phyloP scores from a whole-genome alignment of 2,329 filamentous ascomycete genomes.

The Cercospora nicotianae region DNA sequence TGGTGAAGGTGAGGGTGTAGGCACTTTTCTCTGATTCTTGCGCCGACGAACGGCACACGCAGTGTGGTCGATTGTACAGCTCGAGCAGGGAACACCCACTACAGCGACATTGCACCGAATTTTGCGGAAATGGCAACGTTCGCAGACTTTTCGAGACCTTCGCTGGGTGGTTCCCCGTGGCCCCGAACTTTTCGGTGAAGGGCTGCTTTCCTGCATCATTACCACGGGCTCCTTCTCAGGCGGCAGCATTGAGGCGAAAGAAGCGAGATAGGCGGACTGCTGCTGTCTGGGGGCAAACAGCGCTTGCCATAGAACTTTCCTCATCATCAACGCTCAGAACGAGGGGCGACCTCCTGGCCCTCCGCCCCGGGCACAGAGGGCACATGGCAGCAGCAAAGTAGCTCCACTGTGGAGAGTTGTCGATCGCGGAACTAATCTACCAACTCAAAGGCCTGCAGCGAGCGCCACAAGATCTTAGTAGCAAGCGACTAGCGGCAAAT shows the following conservation, averaged over 20 bases:
- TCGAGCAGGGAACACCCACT: not conserved
- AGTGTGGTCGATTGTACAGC: not conserved
- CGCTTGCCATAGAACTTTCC: not conserved
- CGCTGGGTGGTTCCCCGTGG: not conserved
- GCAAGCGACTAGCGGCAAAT: not conserved
- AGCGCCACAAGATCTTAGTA: not conserved
- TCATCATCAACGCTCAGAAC: no score
- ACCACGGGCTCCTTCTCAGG: not conserved
- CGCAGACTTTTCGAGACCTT: not conserved
- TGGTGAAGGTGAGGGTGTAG: not conserved
- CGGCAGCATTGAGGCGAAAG: not conserved
- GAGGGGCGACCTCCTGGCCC: no score
- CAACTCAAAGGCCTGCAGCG: not conserved
- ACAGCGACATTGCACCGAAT: not conserved
- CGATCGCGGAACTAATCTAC: not conserved
- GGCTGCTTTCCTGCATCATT: not conserved
- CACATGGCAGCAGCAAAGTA: no score
- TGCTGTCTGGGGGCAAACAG: not conserved
- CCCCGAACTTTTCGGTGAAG: not conserved
- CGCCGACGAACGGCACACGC: not conserved
- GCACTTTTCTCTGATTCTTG: not conserved
- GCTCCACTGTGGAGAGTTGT: no score
- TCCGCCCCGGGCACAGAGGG: no score
- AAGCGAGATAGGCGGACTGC: not conserved
- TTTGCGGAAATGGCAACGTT: not conserved